phyloP scores from a whole-genome alignment of 768 basidiomycete genomes.

The Macrolepiota albuminosa region DNA sequence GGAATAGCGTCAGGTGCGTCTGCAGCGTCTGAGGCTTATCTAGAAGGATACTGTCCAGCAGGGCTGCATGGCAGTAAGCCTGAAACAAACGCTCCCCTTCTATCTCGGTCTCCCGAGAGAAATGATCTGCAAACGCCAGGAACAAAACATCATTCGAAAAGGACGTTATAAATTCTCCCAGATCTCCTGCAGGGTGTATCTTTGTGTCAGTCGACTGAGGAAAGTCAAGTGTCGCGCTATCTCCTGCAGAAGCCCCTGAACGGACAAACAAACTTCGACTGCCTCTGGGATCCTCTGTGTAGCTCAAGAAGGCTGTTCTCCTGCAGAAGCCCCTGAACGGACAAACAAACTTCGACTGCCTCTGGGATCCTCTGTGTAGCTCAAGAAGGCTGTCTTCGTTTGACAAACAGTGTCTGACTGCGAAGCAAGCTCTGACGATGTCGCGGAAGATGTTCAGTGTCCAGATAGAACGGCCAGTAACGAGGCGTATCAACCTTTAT shows the following conservation, averaged over 20 bases:
- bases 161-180: conserved; percentile 82
- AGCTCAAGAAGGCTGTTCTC: conserved; percentile 89
- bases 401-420: conserved; percentile 85
- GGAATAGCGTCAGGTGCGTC: conserved; percentile 68
- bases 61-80: conserved; percentile 67
- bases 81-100: conserved; percentile 59
- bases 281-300: conserved; percentile 90
- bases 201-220: conserved; percentile 67
- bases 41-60: conserved; percentile 86
- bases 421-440: conserved; percentile 68
- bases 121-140: conserved; percentile 76
- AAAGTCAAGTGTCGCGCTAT: conserved; percentile 82
- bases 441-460: conserved; percentile 59
- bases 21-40: conserved; percentile 82
- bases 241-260: conserved; percentile 79
- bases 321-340: conserved; percentile 78
- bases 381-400: conserved; percentile 86
- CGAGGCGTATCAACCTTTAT: conserved; percentile 91
- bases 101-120: conserved; percentile 61
- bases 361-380: conserved; percentile 90
- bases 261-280: conserved; percentile 89
- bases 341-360: conserved; percentile 91
- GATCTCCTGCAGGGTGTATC: conserved; percentile 64
- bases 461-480: conserved; percentile 91
- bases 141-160: conserved; percentile 81